Base-by-base conservation (phyloP, 495 filamentous ascomycete genomes). In the Elaphomyces granulatus region DNA sequence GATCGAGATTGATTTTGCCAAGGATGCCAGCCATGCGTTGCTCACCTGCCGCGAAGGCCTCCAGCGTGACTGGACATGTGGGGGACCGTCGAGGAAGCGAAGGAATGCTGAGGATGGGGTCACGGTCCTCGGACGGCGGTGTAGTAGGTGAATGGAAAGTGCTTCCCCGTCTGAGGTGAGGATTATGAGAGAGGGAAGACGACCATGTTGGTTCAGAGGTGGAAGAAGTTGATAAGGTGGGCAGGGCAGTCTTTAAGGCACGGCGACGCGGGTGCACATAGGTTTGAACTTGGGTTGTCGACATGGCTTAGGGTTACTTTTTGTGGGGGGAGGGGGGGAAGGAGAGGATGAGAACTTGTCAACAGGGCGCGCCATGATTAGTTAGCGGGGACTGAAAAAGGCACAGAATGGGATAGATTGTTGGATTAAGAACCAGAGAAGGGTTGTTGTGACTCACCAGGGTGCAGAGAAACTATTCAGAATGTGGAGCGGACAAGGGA, bases 141-240 rank as follows among this genome's bases (percentile, higher is more conserved):
- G 58, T 55, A 3, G 54, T 63, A 10, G 67, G 58, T 4, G 66
- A 56, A 43, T 70, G 58, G 37, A 73, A 74, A 16, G 70, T 74
- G 36, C 70, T 61, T 46, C 66, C 64, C 52, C 71, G 72, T 44
- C 50, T 58, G 42, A 74, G 44, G 8, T 50, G 50, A 42, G 58
- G 6, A 28, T 6, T 53, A 34, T 52, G 53, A 37, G 52, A 44
- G 6, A 23, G 44, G 17, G 33, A 14, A 15, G 14, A 23, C 12
- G 23, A 12, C 12, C 6, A 6, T 6, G 1, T 4, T 28, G 40
- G 38, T 40, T 34, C 32, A 7, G 32, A 16, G 10, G 16, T n/a
- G 32, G 49, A 34, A 15, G 55, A 51, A 10, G 48, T 49, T 20
- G 48, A 43, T 16, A 56, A 45, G 8, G 58, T 44, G 19, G 59